These are phyloP conservation scores for Penicillium sp. DNA, from an alignment of 2,329 filamentous ascomycete species.

Conservation along the genomic window DNA sequence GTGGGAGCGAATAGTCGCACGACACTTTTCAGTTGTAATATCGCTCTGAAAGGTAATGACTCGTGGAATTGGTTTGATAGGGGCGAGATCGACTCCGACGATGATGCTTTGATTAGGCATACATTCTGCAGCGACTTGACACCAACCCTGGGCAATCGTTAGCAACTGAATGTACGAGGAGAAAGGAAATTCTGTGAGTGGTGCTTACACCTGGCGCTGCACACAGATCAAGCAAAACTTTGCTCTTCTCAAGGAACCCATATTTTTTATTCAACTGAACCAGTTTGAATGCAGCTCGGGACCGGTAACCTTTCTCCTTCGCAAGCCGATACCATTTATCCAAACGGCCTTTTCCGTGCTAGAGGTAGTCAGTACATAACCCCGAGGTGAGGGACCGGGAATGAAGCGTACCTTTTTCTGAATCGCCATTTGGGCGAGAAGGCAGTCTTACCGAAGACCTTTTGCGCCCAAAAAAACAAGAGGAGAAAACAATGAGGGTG, in stretches of 20 bases:
- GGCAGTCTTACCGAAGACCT: slow-evolving; percentile 27
- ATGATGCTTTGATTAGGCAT: slow-evolving; percentile 91
- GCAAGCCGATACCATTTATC: slow-evolving; percentile 99
- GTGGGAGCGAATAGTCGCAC: slow-evolving; percentile 82
- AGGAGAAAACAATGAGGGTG: slow-evolving; percentile 10
- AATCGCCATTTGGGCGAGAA: slow-evolving; percentile 69
- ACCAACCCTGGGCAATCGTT: slow-evolving; percentile 64
- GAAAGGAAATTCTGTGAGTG: neutral
- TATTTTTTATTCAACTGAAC: slow-evolving; percentile 99
- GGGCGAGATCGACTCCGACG: slow-evolving; percentile 87
- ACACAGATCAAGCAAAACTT: slow-evolving; percentile 94
- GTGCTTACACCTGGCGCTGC: slow-evolving; percentile 80
- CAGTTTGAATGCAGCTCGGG: slow-evolving; percentile 94
- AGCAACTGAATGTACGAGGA: slow-evolving; percentile 13
- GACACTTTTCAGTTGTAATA: slow-evolving; percentile 95
- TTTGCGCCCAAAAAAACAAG: slow-evolving; percentile 18
- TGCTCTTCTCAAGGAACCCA: slow-evolving; percentile 95
- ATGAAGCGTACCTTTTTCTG: slow-evolving; percentile 71
- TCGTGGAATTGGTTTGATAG: slow-evolving; percentile 92
- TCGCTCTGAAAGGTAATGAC: slow-evolving; percentile 96
- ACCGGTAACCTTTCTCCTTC: slow-evolving; percentile 96
- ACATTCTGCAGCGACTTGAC: slow-evolving; percentile 90
- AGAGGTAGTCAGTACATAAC: slow-evolving; percentile 30
- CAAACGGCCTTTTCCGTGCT: slow-evolving; percentile 93
- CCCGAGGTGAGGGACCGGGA: neutral